These are phyloP conservation scores for Aspergillus intermedius DNA, from an alignment of 2,329 filamentous ascomycete species.

Conservation along the genomic window DNA sequence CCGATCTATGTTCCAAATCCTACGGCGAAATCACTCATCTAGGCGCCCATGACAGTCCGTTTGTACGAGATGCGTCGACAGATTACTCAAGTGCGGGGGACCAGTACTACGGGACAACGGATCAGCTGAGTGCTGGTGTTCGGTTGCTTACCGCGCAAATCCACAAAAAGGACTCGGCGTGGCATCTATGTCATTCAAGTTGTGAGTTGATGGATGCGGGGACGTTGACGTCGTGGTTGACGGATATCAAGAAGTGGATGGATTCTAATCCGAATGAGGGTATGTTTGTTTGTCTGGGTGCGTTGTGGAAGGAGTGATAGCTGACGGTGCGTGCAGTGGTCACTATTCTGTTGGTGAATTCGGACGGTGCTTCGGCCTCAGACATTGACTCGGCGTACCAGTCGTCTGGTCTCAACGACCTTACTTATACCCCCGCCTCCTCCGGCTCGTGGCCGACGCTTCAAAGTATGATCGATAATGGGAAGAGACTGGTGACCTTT, in stretches of 20 bases:
- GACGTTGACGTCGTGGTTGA: conserved; percentile 57
- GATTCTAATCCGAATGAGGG: conserved; percentile 60
- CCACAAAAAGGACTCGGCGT: conserved; percentile 53
- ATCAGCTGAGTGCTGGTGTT: conserved; percentile 64
- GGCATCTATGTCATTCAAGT: conserved; percentile 64
- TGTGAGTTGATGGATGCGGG: conserved; percentile 66
- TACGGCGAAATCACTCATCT: conserved; percentile 75
- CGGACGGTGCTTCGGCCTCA: conserved; percentile 51
- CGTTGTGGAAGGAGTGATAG: neutral
- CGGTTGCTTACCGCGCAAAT: conserved; percentile 67
- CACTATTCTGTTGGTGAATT: conserved; percentile 67
- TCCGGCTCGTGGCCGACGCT: conserved; percentile 62
- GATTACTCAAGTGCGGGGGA: conserved; percentile 60
- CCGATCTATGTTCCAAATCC: conserved; percentile 60
- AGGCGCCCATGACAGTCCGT: conserved; percentile 68
- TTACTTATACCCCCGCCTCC: conserved; percentile 54
- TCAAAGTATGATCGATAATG: conserved; percentile 58
- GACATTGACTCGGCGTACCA: conserved; percentile 53
- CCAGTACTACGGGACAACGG: conserved; percentile 64
- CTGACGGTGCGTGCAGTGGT: conserved; percentile 46
- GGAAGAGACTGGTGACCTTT: conserved; percentile 63
- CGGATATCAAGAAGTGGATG: conserved; percentile 61
- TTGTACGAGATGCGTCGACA: conserved; percentile 59
- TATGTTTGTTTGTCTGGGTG: conserved; percentile 10
- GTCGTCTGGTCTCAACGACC: conserved; percentile 53